Evolutionary conservation across 1,139 yeast genomes (phyloP), one percentile per base, ranked within the genome.

Genomic region (Pichia sp.): DNA sequence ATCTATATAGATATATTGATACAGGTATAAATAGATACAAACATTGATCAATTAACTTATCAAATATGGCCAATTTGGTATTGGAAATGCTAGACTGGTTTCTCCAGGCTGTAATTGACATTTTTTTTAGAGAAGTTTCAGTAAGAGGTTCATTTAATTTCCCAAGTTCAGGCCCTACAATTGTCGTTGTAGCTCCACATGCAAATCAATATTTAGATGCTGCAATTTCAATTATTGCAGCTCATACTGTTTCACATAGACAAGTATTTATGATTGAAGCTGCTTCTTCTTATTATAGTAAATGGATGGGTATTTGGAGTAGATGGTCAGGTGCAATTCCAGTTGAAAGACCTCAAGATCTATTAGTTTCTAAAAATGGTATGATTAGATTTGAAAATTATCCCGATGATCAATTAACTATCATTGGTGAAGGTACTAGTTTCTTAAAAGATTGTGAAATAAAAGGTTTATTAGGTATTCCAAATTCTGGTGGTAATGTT

Each of bases 161-260:
- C 28, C 90, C 92, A 0, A 65, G 71, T 24, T 65, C 72, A 9
- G 87, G 85, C 1, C 82, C 90, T 0, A 81, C 82, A 4, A 78
- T 84, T 41, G 75, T 83, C 47, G 92, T 83, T 29, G 82, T 82
- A 37, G 92, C 90, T 1, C 92, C 94, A 1, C 92, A 84, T 64
- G 87, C 87, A 20, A 83, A 83, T 59, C 94, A 84, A 59, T 83
- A 83, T 55, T 78, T 83, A 29, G 94, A 84, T 60, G 87, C 85
- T 2, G 72, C 82, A 5, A 65, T 83, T 32, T 70, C 80, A 24
- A 74, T 80, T 73, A 68, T 74, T 42, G 79, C 76, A 47, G 75
- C 82, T 12, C 58, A 68, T 49, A 51, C 58, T 38, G 46, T 55
- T 45, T 46, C 63, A 28, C 65, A 72, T 48, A 61, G 87, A 56